A percentile compares a stretch with the other conserved stretches of the same genome.
Conservation (phyloP, 257 asterid genomes). For the Petunia axillaris region DNA sequence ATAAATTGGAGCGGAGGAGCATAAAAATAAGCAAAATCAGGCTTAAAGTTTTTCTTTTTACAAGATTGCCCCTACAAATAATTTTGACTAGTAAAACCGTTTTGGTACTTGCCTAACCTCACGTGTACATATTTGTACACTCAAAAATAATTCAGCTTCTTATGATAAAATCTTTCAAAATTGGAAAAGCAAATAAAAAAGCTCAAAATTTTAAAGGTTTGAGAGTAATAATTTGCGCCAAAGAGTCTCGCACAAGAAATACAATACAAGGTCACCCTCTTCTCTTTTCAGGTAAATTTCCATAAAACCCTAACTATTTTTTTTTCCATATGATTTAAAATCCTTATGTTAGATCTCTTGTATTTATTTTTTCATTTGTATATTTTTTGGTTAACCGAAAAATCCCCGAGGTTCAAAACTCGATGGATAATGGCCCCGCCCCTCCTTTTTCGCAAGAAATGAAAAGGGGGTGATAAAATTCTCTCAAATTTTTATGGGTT, state of each 20-base stretch:
- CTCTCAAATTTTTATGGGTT: constrained; percentile 16
- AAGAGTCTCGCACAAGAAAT: neutral
- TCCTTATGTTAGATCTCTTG: constrained; percentile 16
- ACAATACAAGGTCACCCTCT: neutral
- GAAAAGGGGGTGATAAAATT: constrained; percentile 32
- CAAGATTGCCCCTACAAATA: neutral
- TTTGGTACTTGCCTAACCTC: neutral
- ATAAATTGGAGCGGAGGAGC: no score
- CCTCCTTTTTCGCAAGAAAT: neutral
- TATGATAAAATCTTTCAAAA: neutral
- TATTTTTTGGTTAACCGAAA: constrained; percentile 15
- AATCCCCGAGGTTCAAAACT: no score
- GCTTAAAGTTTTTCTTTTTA: neutral
- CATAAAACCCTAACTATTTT: constrained; percentile 24
- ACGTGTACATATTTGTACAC: neutral
- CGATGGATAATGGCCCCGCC: no score
- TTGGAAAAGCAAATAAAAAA: constrained; percentile 5
- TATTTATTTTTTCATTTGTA: neutral
- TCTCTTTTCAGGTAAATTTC: constrained; percentile 13
- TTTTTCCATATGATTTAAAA: neutral
- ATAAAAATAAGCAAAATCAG: neutral
- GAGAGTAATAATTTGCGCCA: neutral
- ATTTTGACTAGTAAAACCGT: neutral
- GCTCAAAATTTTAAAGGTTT: neutral
- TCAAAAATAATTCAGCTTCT: neutral